Evolutionary conservation across 1,284 basidiomycete genomes (phyloP), one percentile per base, ranked within the genome.

Genomic region (Xerocomus nothofagi): DNA sequence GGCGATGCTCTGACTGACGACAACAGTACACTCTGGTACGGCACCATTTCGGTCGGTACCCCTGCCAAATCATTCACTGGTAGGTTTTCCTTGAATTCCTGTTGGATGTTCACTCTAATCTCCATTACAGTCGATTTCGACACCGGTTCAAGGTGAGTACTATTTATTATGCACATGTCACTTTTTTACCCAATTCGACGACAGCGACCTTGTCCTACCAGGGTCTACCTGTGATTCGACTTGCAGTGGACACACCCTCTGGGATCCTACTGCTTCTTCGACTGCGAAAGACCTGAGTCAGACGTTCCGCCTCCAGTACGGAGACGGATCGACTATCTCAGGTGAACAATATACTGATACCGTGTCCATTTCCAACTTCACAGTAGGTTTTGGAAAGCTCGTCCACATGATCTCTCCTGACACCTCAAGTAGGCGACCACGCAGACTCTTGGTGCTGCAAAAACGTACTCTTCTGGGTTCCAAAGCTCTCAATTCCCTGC

Each of bases 321-420:
- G 76, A 11, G 81, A 83, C 58, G 78, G 79, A 15, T 78, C 77
- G 11, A 71, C 69, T 17, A 78, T 79, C 8, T 59, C 62, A 10
- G 83, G 82, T n/a, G 65, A 68, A 26, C 70, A 79, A 50, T 84
- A 77, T 65, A 67, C 65, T 3, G 84, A 87, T 57, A 73, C 65
- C 5, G 73, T 82, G 1, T 49, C 58, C 32, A 58, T 73, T 27
- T 61, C 57, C 5, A 62, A 64, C 4, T 46, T 66, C 17, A 55
- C 33, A 0, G 71, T 71, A 49, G 6, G 55, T 49, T 7, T 14
- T 34, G n/a, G 7, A 18, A 24, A 3, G 10, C 18, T 32, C 31
- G 6, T 9, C 10, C 12, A 21, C 2, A 4, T 18, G n/a, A 6
- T 21, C n/a, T 6, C 26, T n/a, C 15, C 42, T 59, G 33, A 54